Conservation (phyloP, 257 asterid genomes). For the Rubia yunnanensis region DNA sequence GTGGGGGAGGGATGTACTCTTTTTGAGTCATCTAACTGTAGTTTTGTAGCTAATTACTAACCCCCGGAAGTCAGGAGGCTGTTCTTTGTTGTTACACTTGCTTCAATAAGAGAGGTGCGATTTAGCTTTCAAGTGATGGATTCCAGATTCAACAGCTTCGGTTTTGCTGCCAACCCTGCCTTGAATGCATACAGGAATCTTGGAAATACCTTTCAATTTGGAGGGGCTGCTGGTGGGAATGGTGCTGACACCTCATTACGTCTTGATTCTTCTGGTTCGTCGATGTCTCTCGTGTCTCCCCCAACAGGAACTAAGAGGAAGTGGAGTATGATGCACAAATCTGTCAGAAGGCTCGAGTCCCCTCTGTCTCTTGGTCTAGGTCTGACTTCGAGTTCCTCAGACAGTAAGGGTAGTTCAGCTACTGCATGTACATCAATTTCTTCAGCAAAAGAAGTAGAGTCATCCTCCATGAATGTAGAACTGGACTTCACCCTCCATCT, state of each 20-base stretch:
- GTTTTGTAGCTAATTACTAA: conserved; percentile 33
- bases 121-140: conserved; percentile 10
- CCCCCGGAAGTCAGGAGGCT: conserved; percentile 85
- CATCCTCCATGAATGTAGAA: conserved; percentile 34
- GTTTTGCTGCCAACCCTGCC: conserved; percentile 40
- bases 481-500: conserved; percentile 30
- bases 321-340: conserved; percentile 37
- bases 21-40: conserved; percentile 57
- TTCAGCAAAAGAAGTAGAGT: conserved; percentile 36
- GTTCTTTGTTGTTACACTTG: conserved; percentile 45
- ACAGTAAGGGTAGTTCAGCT: conserved; percentile 89
- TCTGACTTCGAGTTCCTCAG: conserved; percentile 77
- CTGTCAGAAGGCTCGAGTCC: conserved; percentile 38
- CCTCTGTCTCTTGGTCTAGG: conserved; percentile 42
- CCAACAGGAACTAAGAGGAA: conserved; percentile 39
- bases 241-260: conserved; percentile 50
- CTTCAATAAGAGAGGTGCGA: conserved; percentile 22
- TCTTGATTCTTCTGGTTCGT: conserved; percentile 17
- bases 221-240: conserved; percentile 31
- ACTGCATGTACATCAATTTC: conserved; percentile 70
- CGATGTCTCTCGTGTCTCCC: too few species aligned
- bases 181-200: conserved; percentile 54
- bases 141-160: conserved; percentile 18
- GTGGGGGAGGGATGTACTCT: conserved; percentile 46
- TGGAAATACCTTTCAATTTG: conserved; percentile 41